Evolutionary conservation across 139 green algal genomes (phyloP), one percentile per base, ranked within the genome.

Genomic region (Chlamydomonas sp.): DNA sequence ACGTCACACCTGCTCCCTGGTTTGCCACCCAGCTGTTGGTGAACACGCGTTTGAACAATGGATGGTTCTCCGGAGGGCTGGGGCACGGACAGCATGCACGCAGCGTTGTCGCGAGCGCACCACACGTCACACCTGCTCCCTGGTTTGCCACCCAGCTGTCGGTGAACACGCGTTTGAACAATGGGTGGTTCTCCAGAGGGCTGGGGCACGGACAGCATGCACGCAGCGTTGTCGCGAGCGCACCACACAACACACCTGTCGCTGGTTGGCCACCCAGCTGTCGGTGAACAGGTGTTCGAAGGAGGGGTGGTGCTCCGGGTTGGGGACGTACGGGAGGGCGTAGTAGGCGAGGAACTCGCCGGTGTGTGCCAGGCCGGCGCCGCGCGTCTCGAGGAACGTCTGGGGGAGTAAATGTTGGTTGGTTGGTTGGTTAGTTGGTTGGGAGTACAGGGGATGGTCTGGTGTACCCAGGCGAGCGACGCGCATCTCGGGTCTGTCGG

Each of bases 61-160:
- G 76, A 67, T 81, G 76, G 59, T 78, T 65, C 67, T 77, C 76
- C 1, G 76, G 76, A n/a, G n/a, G n/a, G n/a, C n/a, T n/a, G n/a
- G n/a, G n/a, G n/a, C n/a, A n/a, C n/a, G n/a, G n/a, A n/a, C n/a
- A n/a, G n/a, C n/a, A n/a, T n/a, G n/a, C n/a, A n/a, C n/a, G n/a
- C n/a, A n/a, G n/a, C n/a, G n/a, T n/a, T n/a, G n/a, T n/a, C n/a
- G n/a, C n/a, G n/a, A n/a, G n/a, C n/a, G n/a, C n/a, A n/a, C n/a
- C n/a, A n/a, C n/a, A n/a, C n/a, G n/a, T n/a, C n/a, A n/a, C n/a
- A n/a, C n/a, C n/a, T n/a, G n/a, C n/a, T 0, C 75, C 65, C 47
- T 66, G 58, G 20, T 68, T 29, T 10, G 47, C 47, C 28, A 70
- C 75, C 75, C 75, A 81, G 24, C 62, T 69, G 35, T 29, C 26